phyloP scores from a whole-genome alignment of 2,329 filamentous ascomycete genomes.

The Sporothrix pallida region DNA sequence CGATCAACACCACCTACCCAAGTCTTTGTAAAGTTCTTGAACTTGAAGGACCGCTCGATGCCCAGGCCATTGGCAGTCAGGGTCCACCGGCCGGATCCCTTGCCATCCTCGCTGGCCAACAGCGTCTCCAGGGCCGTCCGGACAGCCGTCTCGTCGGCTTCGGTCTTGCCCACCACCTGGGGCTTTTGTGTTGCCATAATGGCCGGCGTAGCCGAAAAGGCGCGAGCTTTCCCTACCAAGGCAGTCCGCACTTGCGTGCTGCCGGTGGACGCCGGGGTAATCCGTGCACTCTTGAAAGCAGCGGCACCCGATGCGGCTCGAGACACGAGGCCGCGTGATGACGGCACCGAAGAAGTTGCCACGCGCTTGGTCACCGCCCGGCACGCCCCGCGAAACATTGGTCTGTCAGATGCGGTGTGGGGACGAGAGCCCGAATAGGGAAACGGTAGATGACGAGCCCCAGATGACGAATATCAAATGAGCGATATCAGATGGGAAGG shows the following conservation, averaged over 20 bases:
- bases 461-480: not conserved
- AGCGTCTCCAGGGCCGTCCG: constrained; percentile 44
- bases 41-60: constrained; percentile 65
- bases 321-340: not conserved
- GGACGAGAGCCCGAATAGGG: not conserved
- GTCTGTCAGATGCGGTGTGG: not conserved
- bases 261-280: no score
- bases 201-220: not conserved
- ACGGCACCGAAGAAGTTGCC: not conserved
- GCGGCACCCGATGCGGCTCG: not conserved
- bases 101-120: constrained; percentile 36
- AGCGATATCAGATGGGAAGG: not conserved
- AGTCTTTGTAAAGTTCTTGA: constrained; percentile 69
- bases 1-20: constrained; percentile 55
- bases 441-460: not conserved
- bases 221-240: not conserved
- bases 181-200: not conserved
- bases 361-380: constrained; percentile 12
- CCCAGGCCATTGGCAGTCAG: constrained; percentile 59
- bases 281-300: not conserved
- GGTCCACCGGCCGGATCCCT: constrained; percentile 52
- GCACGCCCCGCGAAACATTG: constrained; percentile 15
- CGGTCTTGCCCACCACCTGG: constrained; percentile 30
- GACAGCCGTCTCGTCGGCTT: constrained; percentile 22
- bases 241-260: not conserved